Evolutionary conservation across 1,284 basidiomycete species (phyloP).

Genomic region (Melampsora americana): DNA sequence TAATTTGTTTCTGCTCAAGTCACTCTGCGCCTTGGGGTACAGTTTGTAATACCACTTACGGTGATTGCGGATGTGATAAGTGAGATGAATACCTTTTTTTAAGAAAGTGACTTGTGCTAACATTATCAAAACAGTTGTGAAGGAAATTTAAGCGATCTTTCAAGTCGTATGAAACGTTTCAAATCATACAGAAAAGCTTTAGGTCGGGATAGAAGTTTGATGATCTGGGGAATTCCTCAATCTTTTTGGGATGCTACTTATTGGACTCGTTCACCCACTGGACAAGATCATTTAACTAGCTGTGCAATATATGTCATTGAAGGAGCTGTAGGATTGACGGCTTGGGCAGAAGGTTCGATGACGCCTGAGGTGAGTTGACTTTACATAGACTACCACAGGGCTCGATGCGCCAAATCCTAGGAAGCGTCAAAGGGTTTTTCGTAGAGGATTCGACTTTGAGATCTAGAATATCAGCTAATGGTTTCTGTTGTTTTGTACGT

Average conservation of each 20-base stretch:
- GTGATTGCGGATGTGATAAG: constrained; percentile 35
- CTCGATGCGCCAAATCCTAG: too few relatives aligned
- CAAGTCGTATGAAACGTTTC: constrained; percentile 24
- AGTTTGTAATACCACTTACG: constrained; percentile 9
- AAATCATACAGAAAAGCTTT: constrained; percentile 12
- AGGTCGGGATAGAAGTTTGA: constrained; percentile 23
- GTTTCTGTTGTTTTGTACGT: background rate
- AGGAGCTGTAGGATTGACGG: constrained; percentile 41
- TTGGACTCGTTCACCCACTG: constrained; percentile 23
- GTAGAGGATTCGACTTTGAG: too few relatives aligned
- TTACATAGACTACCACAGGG: too few relatives aligned
- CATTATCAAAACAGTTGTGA: constrained; percentile 11
- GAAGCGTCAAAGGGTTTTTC: too few relatives aligned
- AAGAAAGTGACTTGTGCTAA: background rate
- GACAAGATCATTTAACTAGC: constrained; percentile 28
- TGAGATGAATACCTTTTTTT: background rate
- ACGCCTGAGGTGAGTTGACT: background rate
- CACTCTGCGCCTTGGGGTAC: background rate
- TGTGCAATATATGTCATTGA: constrained; percentile 42
- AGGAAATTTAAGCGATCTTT: constrained; percentile 36
- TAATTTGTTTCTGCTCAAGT: background rate
- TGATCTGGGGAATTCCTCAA: constrained; percentile 41
- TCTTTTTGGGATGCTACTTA: background rate
- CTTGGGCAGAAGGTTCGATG: constrained; percentile 12
- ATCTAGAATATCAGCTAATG: background rate